Evolutionary conservation across 2,329 filamentous ascomycete genomes (phyloP).

Genomic region (Pestalotiopsis sp.): DNA sequence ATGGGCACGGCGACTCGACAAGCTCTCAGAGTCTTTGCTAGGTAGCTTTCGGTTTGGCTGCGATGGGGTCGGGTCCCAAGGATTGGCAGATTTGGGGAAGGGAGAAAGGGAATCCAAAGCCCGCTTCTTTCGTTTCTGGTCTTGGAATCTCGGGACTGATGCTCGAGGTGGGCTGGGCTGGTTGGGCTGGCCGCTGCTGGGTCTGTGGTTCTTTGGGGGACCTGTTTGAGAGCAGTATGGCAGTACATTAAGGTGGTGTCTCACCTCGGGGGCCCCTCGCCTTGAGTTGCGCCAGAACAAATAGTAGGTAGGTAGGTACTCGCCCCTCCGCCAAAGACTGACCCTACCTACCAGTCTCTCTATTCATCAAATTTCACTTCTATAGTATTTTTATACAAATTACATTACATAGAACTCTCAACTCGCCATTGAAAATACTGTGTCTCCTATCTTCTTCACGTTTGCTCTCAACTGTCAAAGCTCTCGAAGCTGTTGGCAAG

Average conservation of each 20-base stretch:
- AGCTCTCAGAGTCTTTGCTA: neutral
- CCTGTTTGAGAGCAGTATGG: neutral
- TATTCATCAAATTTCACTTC: no score
- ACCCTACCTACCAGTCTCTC: no score
- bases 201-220: neutral
- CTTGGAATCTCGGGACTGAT: neutral
- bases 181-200: neutral
- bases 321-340: neutral
- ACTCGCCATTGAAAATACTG: no score
- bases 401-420: no score
- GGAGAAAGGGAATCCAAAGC: neutral
- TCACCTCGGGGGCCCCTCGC: slow-evolving; percentile 3
- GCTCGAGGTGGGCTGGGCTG: neutral
- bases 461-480: no score
- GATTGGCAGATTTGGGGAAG: neutral
- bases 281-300: slow-evolving; percentile 4
- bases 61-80: neutral
- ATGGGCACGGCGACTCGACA: neutral
- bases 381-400: no score
- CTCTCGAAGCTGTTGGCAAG: no score
- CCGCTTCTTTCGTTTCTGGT: neutral
- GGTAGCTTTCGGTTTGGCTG: neutral
- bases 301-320: neutral
- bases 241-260: slow-evolving; percentile 3
- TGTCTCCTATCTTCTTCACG: no score